phyloP scores from a whole-genome alignment of 2,329 filamentous ascomycete species.

The Cladosporium sp. region DNA sequence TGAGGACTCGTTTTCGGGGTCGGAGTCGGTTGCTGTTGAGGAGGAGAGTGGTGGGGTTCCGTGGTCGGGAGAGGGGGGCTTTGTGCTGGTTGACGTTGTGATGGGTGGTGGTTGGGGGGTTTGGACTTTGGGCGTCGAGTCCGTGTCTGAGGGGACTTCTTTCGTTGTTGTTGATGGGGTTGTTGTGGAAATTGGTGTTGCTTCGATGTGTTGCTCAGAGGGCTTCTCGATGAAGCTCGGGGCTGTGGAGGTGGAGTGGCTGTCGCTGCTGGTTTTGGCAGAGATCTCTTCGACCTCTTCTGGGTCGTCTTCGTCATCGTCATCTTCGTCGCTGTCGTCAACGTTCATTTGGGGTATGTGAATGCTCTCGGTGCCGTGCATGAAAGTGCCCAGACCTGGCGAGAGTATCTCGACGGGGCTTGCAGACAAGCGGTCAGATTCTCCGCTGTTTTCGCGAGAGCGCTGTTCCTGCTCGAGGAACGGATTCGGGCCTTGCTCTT shows the following conservation, averaged over 20 bases:
- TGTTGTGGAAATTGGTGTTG: neutral
- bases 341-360: slow-evolving; percentile 28
- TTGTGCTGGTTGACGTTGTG: neutral
- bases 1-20: slow-evolving; percentile 2
- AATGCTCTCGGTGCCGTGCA: slow-evolving; percentile 35
- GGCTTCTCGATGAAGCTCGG: slow-evolving; percentile 13
- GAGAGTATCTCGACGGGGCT: slow-evolving; percentile 65
- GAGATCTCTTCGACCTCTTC: slow-evolving; percentile 3
- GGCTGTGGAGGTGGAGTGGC: neutral
- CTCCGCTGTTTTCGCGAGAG: slow-evolving; percentile 18
- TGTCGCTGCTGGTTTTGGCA: neutral
- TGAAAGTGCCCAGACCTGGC: slow-evolving; percentile 27
- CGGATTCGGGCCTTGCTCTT: slow-evolving; percentile 18
- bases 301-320: slow-evolving; percentile 7
- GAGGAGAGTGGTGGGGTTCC: neutral
- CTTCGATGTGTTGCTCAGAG: neutral
- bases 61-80: neutral
- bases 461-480: slow-evolving; percentile 28
- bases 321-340: slow-evolving; percentile 16
- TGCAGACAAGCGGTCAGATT: slow-evolving; percentile 55
- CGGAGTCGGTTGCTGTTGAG: slow-evolving; percentile 5
- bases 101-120: slow-evolving; percentile 19
- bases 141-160: slow-evolving; percentile 19
- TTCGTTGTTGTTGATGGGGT: neutral
- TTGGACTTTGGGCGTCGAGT: slow-evolving; percentile 29